These are phyloP conservation scores for Fusarium humuli DNA, from an alignment of 2,329 filamentous ascomycete genomes.

Conservation along the genomic window DNA sequence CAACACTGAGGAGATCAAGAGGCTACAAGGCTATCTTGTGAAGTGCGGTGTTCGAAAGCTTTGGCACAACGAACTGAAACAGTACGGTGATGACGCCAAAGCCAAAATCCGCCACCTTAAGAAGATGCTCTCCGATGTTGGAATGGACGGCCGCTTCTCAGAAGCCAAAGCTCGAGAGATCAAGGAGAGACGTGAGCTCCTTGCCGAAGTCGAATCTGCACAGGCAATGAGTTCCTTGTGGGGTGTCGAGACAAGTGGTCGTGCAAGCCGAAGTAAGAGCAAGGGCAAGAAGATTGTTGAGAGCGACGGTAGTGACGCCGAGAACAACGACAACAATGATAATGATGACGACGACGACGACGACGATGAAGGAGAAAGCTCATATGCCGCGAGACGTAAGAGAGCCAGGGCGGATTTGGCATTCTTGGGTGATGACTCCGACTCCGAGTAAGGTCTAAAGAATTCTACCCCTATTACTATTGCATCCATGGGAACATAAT, in stretches of 20 bases:
- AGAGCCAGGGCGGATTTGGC: constrained; percentile 66
- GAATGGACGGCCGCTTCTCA: constrained; percentile 91
- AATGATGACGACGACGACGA: constrained; percentile 44
- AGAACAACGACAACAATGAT: constrained; percentile 40
- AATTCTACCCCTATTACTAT: constrained; percentile 2
- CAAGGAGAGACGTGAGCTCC: constrained; percentile 85
- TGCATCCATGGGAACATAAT: constrained; percentile 4
- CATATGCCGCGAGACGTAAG: constrained; percentile 59
- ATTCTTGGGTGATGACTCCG: constrained; percentile 77
- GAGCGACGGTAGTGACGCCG: constrained; percentile 46
- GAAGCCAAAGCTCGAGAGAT: constrained; percentile 86
- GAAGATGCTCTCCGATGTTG: constrained; percentile 80
- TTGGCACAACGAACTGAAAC: constrained; percentile 86
- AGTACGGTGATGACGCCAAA: constrained; percentile 75
- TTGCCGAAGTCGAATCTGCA: constrained; percentile 85
- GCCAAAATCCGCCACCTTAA: constrained; percentile 87
- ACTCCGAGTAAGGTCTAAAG: constrained; percentile 63
- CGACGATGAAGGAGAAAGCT: constrained; percentile 47
- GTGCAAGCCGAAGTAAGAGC: constrained; percentile 56
- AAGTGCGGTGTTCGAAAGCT: constrained; percentile 95
- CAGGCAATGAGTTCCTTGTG: constrained; percentile 83
- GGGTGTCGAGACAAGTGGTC: constrained; percentile 66
- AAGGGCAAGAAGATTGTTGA: constrained; percentile 51
- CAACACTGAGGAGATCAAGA: constrained; percentile 85
- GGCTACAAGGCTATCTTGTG: constrained; percentile 83